Base-by-base conservation (phyloP, 176 grass and related monocot genomes). In the Dendrocalamus sinicus region DNA sequence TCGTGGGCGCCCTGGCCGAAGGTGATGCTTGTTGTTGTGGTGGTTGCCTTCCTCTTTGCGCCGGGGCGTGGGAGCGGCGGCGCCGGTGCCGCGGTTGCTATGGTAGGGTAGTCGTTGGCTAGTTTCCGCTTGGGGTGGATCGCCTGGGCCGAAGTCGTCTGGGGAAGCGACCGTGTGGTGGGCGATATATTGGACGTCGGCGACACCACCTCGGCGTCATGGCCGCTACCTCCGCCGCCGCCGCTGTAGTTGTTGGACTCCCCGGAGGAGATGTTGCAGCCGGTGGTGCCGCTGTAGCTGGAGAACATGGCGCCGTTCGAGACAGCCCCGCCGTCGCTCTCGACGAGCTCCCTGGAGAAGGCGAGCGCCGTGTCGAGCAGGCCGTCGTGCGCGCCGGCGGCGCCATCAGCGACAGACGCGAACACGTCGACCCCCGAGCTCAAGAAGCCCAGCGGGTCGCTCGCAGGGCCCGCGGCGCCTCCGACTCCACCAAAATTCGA, bases 231-330 rank as follows among this genome's bases (percentile, higher is more conserved):
- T 12, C 76, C 73, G 16, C 81, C 66, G 43, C 69, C 78, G 17
- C 75, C 87, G 16, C 76, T 77, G 47, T 92, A 69, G 77, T 89
- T 89, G 45, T 97, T 90, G 3, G 86, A 92, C 77, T 97, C 95
- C 6, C 95, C 88, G 30, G 95, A 97, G 86, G 93, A 91, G 50
- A 94, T 89, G 73, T 97, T 94, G 3, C 94, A 77, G 55, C 78
- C 85, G 46, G 83, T 85, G 66, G 81, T 91, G 43, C 81, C 76
- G 64, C 85, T 88, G 81, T 84, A 88, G 81, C 89, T 75, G 70
- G 89, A 88, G n/a, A 91, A 37, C 81, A 85, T 84, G 76, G 55
- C 85, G 52, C 75, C 80, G 63, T 71, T 91, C 0, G 89, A 88
- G 62, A 70, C 53, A 16, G 79, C 47, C 35, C 54, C 74, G 67